Conservation (phyloP, 139 green algal species). For the Haematococcus lacustris region DNA sequence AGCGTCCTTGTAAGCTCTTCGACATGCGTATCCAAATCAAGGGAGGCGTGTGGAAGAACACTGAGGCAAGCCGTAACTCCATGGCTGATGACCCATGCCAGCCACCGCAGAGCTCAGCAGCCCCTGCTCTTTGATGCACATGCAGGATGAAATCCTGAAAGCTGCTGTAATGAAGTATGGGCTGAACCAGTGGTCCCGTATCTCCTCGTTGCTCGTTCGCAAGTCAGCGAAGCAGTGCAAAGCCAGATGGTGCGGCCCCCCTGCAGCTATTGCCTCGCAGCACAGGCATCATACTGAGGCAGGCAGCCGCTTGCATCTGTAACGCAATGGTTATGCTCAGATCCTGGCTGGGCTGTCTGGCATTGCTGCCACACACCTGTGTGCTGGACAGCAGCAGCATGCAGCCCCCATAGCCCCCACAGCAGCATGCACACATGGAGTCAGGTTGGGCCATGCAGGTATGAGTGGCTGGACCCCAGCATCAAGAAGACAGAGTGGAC, state of each 20-base stretch:
- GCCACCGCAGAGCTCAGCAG: neutral
- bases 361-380: too few species aligned
- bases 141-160: slow-evolving; percentile 99
- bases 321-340: too few species aligned
- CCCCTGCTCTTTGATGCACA: neutral
- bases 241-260: slow-evolving; percentile 86
- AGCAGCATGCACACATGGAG: too few species aligned
- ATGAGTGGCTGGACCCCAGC: slow-evolving; percentile 96
- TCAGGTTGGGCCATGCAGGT: slow-evolving; percentile 55
- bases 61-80: slow-evolving; percentile 60
- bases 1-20: too few species aligned
- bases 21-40: slow-evolving; percentile 89
- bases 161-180: slow-evolving; percentile 99
- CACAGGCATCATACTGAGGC: too few species aligned
- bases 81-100: neutral
- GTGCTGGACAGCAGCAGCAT: too few species aligned
- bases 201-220: slow-evolving; percentile 91
- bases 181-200: slow-evolving; percentile 84
- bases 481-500: slow-evolving; percentile 99
- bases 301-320: too few species aligned
- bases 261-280: too few species aligned
- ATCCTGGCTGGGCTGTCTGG: too few species aligned
- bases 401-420: too few species aligned
- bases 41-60: slow-evolving; percentile 99
- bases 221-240: slow-evolving; percentile 99